Evolutionary conservation across 257 asterid species (phyloP), one percentile per base, ranked within the genome.

Genomic region (Gentiana dahurica): DNA sequence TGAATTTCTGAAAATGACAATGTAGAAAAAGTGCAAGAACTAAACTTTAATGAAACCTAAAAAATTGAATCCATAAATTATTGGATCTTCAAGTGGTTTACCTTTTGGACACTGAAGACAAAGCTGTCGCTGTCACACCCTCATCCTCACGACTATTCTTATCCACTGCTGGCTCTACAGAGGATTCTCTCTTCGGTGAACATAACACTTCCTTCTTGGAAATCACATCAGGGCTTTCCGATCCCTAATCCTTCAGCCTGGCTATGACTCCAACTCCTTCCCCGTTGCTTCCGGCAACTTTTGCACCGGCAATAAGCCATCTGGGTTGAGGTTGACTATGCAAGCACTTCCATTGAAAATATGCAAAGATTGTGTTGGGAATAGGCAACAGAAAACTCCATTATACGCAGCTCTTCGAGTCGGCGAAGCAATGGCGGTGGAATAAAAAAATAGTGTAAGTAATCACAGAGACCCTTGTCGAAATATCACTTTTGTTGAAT

Each of bases 141-240:
- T 56, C 60, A 24, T 71, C 73, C 49, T 73, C 95, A 62, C 67
- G 74, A 15, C 64, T 58, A 55, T 24, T 24, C 24, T 51, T 73
- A 58, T 57, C 64, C 36, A 72, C 85, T 15, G 62, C 53, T 62
- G 74, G 75, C 58, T 60, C 66, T 1, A 57, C 67, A 54, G 67
- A 53, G 51, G 86, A 74, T 62, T 81, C 96, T 57, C 54, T 78
- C 68, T 65, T 79, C 49, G 82, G 74, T 2, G 85, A 86, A 68
- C 59, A 71, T 44, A 51, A 54, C 64, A 64, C 85, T 41, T 81
- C 90, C 52, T 71, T 72, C 45, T 55, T 72, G 2, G 68, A 65
- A 35, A 54, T 70, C 43, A 66, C 70, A 73, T 72, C 80, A 57
- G 60, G 65, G 69, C 38, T 62, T 47, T 63, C 86, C 24, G 24